These are phyloP conservation scores for Ogataea allantospora DNA, from an alignment of 805 yeast genomes.

Conservation along the genomic window DNA sequence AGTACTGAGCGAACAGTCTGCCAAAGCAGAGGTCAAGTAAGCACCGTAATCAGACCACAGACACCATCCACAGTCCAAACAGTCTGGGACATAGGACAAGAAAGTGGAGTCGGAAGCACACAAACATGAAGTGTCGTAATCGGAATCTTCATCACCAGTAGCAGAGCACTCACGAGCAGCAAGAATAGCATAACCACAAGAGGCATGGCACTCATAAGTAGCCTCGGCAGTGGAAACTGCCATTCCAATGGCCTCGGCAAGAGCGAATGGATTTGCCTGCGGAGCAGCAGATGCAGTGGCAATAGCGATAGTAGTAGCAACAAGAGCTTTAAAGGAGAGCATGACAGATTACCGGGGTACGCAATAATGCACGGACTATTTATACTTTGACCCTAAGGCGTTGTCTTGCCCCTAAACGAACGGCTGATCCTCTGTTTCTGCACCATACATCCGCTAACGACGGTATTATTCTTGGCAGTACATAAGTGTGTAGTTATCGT, in stretches of 20 bases:
- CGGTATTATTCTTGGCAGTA: too few species aligned
- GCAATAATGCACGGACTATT: neutral
- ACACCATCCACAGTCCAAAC: constrained; percentile 43
- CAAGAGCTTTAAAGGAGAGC: constrained; percentile 8
- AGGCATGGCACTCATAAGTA: constrained; percentile 33
- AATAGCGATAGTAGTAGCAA: constrained; percentile 11
- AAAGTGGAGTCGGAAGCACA: constrained; percentile 32
- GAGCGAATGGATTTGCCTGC: constrained; percentile 27
- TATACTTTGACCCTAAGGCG: too few species aligned
- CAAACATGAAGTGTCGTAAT: constrained; percentile 33
- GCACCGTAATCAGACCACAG: constrained; percentile 38
- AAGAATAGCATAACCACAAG: constrained; percentile 36
- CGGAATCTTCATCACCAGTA: constrained; percentile 23
- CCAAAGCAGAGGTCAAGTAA: constrained; percentile 32
- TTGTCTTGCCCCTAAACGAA: too few species aligned
- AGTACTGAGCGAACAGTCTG: constrained; percentile 33
- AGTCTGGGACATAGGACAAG: constrained; percentile 29
- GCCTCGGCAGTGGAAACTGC: constrained; percentile 35
- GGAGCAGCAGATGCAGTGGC: constrained; percentile 18
- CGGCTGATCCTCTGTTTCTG: constrained; percentile 1
- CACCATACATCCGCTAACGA: neutral
- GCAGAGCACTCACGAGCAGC: constrained; percentile 32
- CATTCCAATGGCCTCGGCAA: constrained; percentile 30
- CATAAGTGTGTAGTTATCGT: constrained; percentile 1
- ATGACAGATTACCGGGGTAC: constrained; percentile 1